Base-by-base conservation (phyloP, 257 asterid species). In the Cinchona pubescens region DNA sequence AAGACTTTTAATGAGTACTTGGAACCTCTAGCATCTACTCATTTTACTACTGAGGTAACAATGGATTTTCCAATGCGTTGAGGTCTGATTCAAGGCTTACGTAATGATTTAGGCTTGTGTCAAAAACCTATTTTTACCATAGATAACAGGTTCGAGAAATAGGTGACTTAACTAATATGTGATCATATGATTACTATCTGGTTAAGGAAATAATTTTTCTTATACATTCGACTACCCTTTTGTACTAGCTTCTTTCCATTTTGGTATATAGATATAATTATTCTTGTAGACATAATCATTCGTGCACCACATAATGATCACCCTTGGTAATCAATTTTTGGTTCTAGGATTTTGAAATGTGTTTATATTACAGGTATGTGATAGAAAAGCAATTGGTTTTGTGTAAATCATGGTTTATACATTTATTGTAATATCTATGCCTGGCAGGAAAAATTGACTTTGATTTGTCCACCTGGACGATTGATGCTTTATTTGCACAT, bases 1-100 rank as follows among this genome's bases (percentile, higher is more conserved):
- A 91, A 82, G 30, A 89, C 99, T 27, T 95, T 95, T 77, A 92
- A 88, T 68, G 99, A 92, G 56, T 95, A 87, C 83, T 72, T 92
- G 88, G 98, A 95, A 46, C 99, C 99, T 56, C 92, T 92, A 70
- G 98, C 99, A 75, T 91, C 99, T 73, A 88, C 99, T 51, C 99
- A 95, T 86, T 95, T 95, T 74, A 91, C 96, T 51, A 95, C 99
- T 32, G 99, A 95, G 98, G 98, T 95, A 63, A 59, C 72, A 35
- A 43, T 10, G 21, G 8, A 45, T 14, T 64, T 69, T 67, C 1
- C 14, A 13, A 7, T 71, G 14, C 2, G 0, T 46, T 46, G 38
- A 18, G 38, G 10, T 27, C 55, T 34, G 14, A 5, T 14, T 70
- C 21, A 15, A 66, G 35, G 64, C 16, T 15, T 43, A 0, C 19